Base-by-base conservation (phyloP, 257 asterid species). In the Solanum clarkiae region DNA sequence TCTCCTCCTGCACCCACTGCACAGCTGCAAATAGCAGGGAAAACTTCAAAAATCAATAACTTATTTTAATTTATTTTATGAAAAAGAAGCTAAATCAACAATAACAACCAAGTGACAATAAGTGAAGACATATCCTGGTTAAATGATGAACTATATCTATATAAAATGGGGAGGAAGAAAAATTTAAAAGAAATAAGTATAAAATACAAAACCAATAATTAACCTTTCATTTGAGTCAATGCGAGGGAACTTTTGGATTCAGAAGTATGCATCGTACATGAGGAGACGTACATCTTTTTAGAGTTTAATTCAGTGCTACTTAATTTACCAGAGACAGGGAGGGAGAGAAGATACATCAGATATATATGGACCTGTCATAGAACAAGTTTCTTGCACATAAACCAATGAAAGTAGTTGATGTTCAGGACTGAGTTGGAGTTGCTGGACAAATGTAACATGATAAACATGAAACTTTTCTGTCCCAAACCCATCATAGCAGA, bases 1-100 rank as follows among this genome's bases (percentile, higher is more conserved):
- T 92, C 82, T 97, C 98, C 91, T 95, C 99, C 45, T 91, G 87
- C 84, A 95, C 93, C 99, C 98, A 97, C 74, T 95, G 90, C 79
- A 97, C 85, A 44, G 95, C 99, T 97, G 91, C 89, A 89, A 81
- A 44, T 24, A 24, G 56, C 24, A 79, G 45, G 44, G 80, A 42
- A 70, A 69, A 70, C 29, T 70, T 70, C 54, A 70, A 70, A 70
- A 70, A 2, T 10, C 10, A 70, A 70, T 70, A 40, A 18, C 10
- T 70, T 18, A 70, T 36, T 36, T 36, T 36, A 36, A 4, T 36
- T 36, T 36, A 69, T 69, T 40, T 5, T 1, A 40, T n/a, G 10
- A 3, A 36, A 17, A 36, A 62, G 3, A 40, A 10, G 63, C 60
- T 13, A 22, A 62, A 20, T 85, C 6, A 0, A 15, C 59, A 24